A percentile compares a stretch with the other conserved stretches of the same genome.
phyloP scores from a whole-genome alignment of 1,139 yeast species.

The Taiozyma sp. region DNA sequence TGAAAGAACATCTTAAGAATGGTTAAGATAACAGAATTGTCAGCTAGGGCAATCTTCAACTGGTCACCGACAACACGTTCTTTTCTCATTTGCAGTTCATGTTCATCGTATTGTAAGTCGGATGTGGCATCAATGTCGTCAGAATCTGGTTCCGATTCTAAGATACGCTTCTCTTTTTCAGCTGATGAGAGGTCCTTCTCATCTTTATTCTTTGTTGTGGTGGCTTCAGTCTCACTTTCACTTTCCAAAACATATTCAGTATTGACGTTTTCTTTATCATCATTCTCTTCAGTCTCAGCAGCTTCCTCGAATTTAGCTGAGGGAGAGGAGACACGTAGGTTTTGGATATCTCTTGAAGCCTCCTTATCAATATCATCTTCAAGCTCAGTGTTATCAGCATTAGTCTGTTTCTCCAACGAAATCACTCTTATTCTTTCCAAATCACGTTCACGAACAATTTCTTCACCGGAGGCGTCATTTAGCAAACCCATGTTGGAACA shows the following conservation, averaged over 20 bases:
- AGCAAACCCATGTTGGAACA: slow-evolving; percentile 95
- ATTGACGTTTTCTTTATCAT: slow-evolving; percentile 16
- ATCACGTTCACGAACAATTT: slow-evolving; percentile 73
- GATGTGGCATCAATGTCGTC: slow-evolving; percentile 32
- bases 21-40: slow-evolving; percentile 72
- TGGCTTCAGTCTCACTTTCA: slow-evolving; percentile 27
- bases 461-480: slow-evolving; percentile 81
- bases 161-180: slow-evolving; percentile 3
- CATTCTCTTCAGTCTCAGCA: slow-evolving; percentile 9
- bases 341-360: slow-evolving; percentile 22
- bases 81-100: slow-evolving; percentile 59
- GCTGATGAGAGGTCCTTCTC: slow-evolving; percentile 14
- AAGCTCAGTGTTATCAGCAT: slow-evolving; percentile 3
- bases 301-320: slow-evolving; percentile 19
- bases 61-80: slow-evolving; percentile 87
- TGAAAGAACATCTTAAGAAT: slow-evolving; percentile 81
- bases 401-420: slow-evolving; percentile 26
- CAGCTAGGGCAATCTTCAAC: slow-evolving; percentile 80
- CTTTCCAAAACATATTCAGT: slow-evolving; percentile 21
- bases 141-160: slow-evolving; percentile 25
- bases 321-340: slow-evolving; percentile 13
- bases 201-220: slow-evolving; percentile 15
- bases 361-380: slow-evolving; percentile 18
- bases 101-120: slow-evolving; percentile 49
- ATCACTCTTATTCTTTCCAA: slow-evolving; percentile 50